phyloP scores from a whole-genome alignment of 2,329 filamentous ascomycete genomes.

The Neobulgaria alba region DNA sequence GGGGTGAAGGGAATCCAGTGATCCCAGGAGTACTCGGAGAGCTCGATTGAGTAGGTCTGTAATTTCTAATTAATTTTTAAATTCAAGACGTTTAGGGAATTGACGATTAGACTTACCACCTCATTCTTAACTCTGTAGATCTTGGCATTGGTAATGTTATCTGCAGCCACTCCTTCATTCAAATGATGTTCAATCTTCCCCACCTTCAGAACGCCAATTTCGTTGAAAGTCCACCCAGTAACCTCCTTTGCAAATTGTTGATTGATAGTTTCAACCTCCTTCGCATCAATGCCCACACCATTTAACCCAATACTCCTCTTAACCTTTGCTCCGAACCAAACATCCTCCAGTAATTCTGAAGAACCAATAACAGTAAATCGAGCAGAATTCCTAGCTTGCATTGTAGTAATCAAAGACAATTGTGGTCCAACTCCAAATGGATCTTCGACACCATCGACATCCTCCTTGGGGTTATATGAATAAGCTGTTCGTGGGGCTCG shows the following conservation, averaged over 20 bases:
- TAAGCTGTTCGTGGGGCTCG: constrained; percentile 80
- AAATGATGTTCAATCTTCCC: constrained; percentile 74
- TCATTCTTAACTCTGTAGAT: constrained; percentile 97
- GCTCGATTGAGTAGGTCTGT: constrained; percentile 48
- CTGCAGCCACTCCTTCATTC: constrained; percentile 43
- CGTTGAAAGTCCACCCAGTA: constrained; percentile 94
- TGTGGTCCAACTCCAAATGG: constrained; percentile 79
- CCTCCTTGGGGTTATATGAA: constrained; percentile 88
- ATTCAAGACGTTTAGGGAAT: not conserved
- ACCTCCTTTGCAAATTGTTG: constrained; percentile 76
- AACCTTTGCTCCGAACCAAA: constrained; percentile 80
- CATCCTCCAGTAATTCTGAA: constrained; percentile 77
- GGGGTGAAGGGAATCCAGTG: constrained; percentile 67
- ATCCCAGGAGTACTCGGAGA: constrained; percentile 76
- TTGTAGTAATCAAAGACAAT: constrained; percentile 71
- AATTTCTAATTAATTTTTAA: constrained; percentile 11
- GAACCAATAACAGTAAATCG: constrained; percentile 80
- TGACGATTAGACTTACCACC: constrained; percentile 59
- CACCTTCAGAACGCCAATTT: constrained; percentile 80
- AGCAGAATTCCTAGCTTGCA: constrained; percentile 91
- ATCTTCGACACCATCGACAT: constrained; percentile 64
- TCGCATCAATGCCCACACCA: constrained; percentile 40
- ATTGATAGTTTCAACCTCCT: constrained; percentile 59
- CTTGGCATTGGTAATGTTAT: constrained; percentile 59
- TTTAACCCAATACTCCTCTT: constrained; percentile 36